phyloP scores from a whole-genome alignment of 768 basidiomycete species.

The Asterophora parasitica region DNA sequence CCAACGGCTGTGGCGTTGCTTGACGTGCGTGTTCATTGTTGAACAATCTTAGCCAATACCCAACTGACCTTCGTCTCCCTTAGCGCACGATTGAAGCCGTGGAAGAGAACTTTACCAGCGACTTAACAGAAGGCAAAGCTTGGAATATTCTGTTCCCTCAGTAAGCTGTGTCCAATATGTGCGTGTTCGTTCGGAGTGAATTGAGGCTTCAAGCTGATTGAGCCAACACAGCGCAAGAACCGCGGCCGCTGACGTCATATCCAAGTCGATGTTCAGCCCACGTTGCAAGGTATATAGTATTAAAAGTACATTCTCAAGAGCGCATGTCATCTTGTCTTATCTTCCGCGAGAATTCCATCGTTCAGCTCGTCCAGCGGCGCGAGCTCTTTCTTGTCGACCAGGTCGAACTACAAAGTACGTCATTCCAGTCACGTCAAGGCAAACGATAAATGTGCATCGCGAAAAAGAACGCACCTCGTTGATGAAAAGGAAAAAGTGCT shows the following conservation, averaged over 20 bases:
- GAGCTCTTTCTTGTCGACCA: constrained; percentile 95
- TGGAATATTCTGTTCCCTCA: too few relatives aligned
- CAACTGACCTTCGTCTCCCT: too few relatives aligned
- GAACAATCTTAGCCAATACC: too few relatives aligned
- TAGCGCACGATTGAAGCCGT: too few relatives aligned
- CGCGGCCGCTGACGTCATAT: not conserved
- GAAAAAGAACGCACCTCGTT: constrained; percentile 63
- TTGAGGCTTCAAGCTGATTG: too few relatives aligned
- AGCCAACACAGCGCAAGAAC: too few relatives aligned
- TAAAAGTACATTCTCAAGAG: constrained; percentile 10
- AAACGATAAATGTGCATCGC: not conserved
- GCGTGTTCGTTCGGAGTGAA: too few relatives aligned
- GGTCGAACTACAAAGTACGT: constrained; percentile 60
- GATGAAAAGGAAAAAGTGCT: constrained; percentile 96
- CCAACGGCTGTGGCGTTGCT: too few relatives aligned
- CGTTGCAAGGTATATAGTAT: constrained; percentile 8
- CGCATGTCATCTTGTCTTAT: constrained; percentile 37
- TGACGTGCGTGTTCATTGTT: too few relatives aligned
- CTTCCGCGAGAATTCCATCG: constrained; percentile 72
- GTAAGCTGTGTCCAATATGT: too few relatives aligned
- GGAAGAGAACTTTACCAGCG: too few relatives aligned
- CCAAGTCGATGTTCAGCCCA: not conserved
- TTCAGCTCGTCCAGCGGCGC: constrained; percentile 94
- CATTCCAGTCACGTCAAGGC: not conserved
- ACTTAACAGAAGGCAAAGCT: too few relatives aligned